These are phyloP conservation scores for Gloeophyllum trabeum DNA, from an alignment of 768 basidiomycete genomes.

Conservation along the genomic window DNA sequence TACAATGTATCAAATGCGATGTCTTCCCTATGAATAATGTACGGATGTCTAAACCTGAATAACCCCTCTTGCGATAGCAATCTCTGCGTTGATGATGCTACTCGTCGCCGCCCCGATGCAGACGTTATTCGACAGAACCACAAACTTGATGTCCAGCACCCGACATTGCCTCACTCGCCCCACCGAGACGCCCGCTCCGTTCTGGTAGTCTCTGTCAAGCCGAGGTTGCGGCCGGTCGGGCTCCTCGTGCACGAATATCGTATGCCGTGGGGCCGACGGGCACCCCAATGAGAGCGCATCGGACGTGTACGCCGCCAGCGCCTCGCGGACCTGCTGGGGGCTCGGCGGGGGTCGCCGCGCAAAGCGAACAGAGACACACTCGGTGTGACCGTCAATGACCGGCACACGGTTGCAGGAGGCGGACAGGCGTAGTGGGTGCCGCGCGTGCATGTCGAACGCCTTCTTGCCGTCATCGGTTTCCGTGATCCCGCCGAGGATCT, in stretches of 20 bases:
- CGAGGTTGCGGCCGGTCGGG: slow-evolving; percentile 90
- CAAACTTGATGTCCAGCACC: slow-evolving; percentile 94
- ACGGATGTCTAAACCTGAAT: slow-evolving; percentile 10
- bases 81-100: slow-evolving; percentile 93
- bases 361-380: slow-evolving; percentile 84
- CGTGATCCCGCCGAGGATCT: slow-evolving; percentile 83
- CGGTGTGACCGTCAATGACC: slow-evolving; percentile 91
- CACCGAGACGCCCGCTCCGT: slow-evolving; percentile 85
- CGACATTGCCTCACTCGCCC: slow-evolving; percentile 85
- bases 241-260: slow-evolving; percentile 89
- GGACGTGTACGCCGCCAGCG: slow-evolving; percentile 60
- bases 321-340: slow-evolving; percentile 80
- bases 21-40: no score
- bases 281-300: slow-evolving; percentile 67
- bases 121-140: slow-evolving; percentile 88
- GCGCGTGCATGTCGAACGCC: slow-evolving; percentile 77
- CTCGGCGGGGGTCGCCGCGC: slow-evolving; percentile 68
- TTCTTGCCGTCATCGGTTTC: slow-evolving; percentile 41
- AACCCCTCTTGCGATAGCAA: slow-evolving; percentile 75
- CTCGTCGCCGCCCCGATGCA: slow-evolving; percentile 94
- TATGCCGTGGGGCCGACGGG: slow-evolving; percentile 76
- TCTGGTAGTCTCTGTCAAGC: slow-evolving; percentile 80
- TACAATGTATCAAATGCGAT: no score
- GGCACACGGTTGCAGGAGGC: slow-evolving; percentile 94
- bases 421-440: slow-evolving; percentile 77